A percentile compares a stretch with the other conserved stretches of the same genome.
Evolutionary conservation across 805 yeast species (phyloP).

Genomic region (Hanseniaspora occidentalis): DNA sequence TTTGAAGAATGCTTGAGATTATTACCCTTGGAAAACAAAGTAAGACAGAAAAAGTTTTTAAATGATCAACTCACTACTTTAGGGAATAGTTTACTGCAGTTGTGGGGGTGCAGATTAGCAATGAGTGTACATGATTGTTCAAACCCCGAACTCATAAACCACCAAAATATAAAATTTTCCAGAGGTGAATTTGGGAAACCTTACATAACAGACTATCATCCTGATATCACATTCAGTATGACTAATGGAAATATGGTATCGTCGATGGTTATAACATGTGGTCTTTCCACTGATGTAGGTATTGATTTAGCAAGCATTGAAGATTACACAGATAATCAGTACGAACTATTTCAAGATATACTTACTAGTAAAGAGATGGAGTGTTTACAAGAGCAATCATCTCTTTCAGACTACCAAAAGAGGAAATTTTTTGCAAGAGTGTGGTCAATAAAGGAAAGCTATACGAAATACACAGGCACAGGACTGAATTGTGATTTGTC

Average conservation of each 20-base stretch:
- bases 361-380: conserved; percentile 28
- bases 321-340: conserved; percentile 15
- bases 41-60: conserved; percentile 29
- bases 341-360: conserved; percentile 30
- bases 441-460: conserved; percentile 78
- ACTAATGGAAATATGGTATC: conserved; percentile 45
- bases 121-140: background rate
- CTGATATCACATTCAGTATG: conserved; percentile 36
- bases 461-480: conserved; percentile 50
- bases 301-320: conserved; percentile 33
- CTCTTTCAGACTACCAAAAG: conserved; percentile 9
- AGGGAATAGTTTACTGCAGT: conserved; percentile 34
- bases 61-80: conserved; percentile 29
- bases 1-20: conserved; percentile 39
- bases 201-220: conserved; percentile 13
- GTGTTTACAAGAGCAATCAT: conserved; percentile 16
- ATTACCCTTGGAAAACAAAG: conserved; percentile 27
- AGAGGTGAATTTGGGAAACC: conserved; percentile 49
- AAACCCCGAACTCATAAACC: too few species aligned
- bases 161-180: conserved; percentile 11
- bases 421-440: conserved; percentile 36
- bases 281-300: conserved; percentile 26
- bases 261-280: conserved; percentile 30
- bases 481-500: conserved; percentile 35
- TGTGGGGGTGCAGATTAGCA: conserved; percentile 27